Base-by-base conservation (phyloP, 371 early-diverging fungal genomes). In the Haplosporangium sp. region DNA sequence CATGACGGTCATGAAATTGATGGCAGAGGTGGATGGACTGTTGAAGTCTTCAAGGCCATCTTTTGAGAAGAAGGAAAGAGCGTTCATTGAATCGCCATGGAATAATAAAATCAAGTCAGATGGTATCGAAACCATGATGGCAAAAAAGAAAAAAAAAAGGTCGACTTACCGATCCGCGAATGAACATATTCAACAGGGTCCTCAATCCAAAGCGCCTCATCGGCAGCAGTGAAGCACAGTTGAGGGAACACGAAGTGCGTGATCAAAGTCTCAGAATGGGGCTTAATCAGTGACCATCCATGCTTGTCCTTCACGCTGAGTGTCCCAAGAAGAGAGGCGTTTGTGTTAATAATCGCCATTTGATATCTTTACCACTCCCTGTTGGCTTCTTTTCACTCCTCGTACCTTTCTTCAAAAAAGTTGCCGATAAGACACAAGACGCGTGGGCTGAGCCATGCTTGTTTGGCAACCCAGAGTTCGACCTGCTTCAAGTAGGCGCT, bases 141-240 rank as follows among this genome's bases (percentile, higher is more conserved):
- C 29, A 4, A 29, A 29, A 29, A 29, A 29, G 4, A 29, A 29
- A 29, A 29, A 29, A 29, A 46, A 6, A 16, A 20, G 29, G 41
- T 43, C 29, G 29, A 65, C 71, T 67, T 74, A 85, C 80, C 73
- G 55, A 92, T 85, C 70, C 92, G 92, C 76, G 92, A 91, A 66
- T 94, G 92, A n/a, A 97, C 90, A 69, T 91, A 98, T 81, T 98
- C 98, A 16, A 93, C 89, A 4, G 95, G 93, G 73, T 97, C 95
- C 13, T 94, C 93, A 37, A 87, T 86, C 97, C 97, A 97, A n/a
- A 95, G 84, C 73, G 93, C 89, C 68, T 90, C 86, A 70, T 98
- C 98, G 46, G 89, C 90, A 6, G 82, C 72, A 45, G 91, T 87
- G 76, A 95, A 95, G 84, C 94, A 94, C 46, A 97, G 73, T 50